Evolutionary conservation across 352 stramenopile genomes (phyloP), one percentile per base, ranked within the genome.

Genomic region (Phytophthora vignae): DNA sequence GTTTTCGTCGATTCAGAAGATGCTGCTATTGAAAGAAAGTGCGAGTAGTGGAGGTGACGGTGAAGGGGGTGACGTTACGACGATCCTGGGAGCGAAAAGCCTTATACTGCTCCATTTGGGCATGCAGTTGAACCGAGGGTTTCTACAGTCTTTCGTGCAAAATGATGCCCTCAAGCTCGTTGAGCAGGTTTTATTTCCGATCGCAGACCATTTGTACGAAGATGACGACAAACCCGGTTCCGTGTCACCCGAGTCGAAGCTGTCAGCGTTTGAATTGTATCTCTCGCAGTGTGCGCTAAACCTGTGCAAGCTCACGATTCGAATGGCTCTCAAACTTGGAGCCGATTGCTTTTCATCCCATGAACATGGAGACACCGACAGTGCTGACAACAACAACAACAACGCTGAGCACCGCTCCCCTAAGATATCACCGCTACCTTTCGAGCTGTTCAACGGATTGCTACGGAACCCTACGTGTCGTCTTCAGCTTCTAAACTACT

Each of bases 51-150:
- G 48, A 5, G 25, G 56, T 22, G 40, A 36, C n/a, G 71, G 71
- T 46, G 19, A 54, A 15, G 19, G 46, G 11, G 22, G 6, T 4
- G 54, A 68, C 3, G 60, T 15, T 8, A 11, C 67, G 7, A 79
- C 63, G 8, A 60, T 88, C 7, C 58, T 93, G 10, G 84, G 77
- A 49, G 85, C 84, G 6, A 96, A 96, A 60, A 58, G 65, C n/a
- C 68, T 94, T n/a, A 55, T 94, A 19, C 74, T 92, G 29, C 44
- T 93, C 1, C 68, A 92, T 59, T 78, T 94, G 56, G 83, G 83
- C 1, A 60, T 91, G 4, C 84, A 90, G 9, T 22, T 71, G 19
- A 93, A 81, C 42, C 71, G 63, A 19, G 38, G 27, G 0, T 90
- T 94, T 63, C 56, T 84, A 10, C 44, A 69, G 22, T 36, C 38